Evolutionary conservation across 164 flowering plant genomes (phyloP).

Genomic region (Aristolochia fimbriata): DNA sequence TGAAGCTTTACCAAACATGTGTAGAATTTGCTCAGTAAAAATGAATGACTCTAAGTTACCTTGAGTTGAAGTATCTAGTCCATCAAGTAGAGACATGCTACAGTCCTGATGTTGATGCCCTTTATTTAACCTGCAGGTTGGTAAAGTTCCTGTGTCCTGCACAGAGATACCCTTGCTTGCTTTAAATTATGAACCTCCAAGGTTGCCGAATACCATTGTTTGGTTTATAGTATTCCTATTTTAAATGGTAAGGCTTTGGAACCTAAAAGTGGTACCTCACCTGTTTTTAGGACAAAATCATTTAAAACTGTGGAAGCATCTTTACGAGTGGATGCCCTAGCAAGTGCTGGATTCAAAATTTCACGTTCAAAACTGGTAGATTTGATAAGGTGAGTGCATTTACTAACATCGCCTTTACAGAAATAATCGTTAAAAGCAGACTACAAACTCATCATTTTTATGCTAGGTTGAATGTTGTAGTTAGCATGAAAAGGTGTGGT

Average conservation of each 20-base stretch:
- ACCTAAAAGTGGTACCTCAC: background rate
- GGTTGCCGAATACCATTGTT: conserved; percentile 24
- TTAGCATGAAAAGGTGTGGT: too few species aligned
- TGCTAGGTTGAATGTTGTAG: too few species aligned
- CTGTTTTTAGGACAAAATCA: conserved; percentile 49
- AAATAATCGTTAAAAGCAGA: background rate
- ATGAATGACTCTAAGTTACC: background rate
- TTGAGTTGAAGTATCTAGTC: too few species aligned
- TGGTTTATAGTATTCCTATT: background rate
- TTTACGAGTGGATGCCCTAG: conserved; percentile 73
- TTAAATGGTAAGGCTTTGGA: too few species aligned
- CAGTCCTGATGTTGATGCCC: too few species aligned
- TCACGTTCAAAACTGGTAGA: conserved; percentile 79
- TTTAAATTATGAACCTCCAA: conserved; percentile 82
- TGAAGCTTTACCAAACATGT: too few species aligned
- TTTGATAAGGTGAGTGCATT: conserved; percentile 54
- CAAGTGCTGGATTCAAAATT: conserved; percentile 91
- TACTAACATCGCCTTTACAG: background rate
- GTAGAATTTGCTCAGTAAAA: background rate
- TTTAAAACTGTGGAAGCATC: conserved; percentile 74
- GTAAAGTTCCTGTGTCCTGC: conserved; percentile 79
- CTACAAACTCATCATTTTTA: background rate
- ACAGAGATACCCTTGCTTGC: conserved; percentile 67
- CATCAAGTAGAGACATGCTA: too few species aligned
- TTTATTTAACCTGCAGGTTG: conserved; percentile 43